These are phyloP conservation scores for Eurotiales sp. DNA, from an alignment of 2,329 filamentous ascomycete species.

Conservation along the genomic window DNA sequence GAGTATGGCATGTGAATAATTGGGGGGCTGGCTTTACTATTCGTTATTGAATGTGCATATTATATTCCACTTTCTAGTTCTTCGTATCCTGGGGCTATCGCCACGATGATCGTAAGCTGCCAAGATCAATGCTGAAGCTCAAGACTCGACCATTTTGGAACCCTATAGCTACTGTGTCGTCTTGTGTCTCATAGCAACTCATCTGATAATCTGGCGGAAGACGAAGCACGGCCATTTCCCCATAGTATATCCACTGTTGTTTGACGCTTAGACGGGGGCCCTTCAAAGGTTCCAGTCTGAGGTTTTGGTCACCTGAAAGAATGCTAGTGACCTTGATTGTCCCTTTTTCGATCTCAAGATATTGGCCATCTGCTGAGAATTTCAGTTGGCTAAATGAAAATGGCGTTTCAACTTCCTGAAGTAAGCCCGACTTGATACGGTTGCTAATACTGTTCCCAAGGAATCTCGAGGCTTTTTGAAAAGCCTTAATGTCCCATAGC, in stretches of 20 bases:
- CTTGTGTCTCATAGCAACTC: background rate
- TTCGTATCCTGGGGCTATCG: no score
- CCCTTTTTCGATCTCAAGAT: no score
- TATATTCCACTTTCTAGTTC: background rate
- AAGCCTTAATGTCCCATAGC: conserved; percentile 40
- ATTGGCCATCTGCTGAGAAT: no score
- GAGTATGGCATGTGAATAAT: no score
- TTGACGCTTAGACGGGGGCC: no score
- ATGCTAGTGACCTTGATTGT: no score
- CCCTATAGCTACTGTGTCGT: background rate
- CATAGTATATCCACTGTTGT: background rate
- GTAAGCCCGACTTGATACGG: background rate
- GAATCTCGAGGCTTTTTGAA: no score
- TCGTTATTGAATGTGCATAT: conserved; percentile 9
- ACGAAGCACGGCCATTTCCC: background rate
- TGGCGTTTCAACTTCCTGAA: background rate
- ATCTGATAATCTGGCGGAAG: background rate
- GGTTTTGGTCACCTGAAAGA: background rate
- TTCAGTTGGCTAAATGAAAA: no score
- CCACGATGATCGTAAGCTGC: no score
- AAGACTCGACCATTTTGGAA: no score
- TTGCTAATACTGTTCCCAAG: no score
- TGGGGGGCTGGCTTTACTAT: conserved; percentile 4
- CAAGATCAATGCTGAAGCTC: no score
- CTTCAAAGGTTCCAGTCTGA: background rate